These are phyloP conservation scores for Rhodotorula sp. DNA, from an alignment of 1,284 basidiomycete species.

Conservation along the genomic window DNA sequence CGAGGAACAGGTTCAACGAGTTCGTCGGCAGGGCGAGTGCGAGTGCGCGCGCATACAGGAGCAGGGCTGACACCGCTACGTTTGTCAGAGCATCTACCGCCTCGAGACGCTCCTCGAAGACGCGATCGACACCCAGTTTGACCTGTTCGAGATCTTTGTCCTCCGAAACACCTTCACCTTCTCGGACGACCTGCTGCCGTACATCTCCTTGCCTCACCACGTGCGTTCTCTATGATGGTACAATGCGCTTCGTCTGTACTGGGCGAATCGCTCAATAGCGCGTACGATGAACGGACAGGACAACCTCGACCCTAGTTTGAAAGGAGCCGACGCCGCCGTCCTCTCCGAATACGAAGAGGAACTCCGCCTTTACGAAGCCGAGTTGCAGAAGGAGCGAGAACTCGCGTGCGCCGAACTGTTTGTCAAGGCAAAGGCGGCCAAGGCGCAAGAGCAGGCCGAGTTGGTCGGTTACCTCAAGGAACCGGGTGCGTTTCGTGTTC, in stretches of 20 bases:
- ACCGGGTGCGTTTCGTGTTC: conserved; percentile 21
- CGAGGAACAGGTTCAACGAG: conserved; percentile 24
- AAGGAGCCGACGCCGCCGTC: conserved; percentile 21
- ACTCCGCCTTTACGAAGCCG: conserved; percentile 34
- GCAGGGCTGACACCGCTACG: neutral
- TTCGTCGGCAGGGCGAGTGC: neutral
- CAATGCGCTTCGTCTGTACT: neutral
- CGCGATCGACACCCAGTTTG: conserved; percentile 44
- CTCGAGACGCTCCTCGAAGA: conserved; percentile 44
- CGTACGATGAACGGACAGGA: conserved; percentile 5
- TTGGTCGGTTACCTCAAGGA: conserved; percentile 29
- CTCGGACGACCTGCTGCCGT: conserved; percentile 36
- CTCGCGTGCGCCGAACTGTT: conserved; percentile 31
- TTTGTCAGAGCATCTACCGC: conserved; percentile 38
- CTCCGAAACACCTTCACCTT: conserved; percentile 43
- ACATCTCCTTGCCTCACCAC: conserved; percentile 40
- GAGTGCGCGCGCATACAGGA: neutral
- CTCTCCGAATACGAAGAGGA: conserved; percentile 41
- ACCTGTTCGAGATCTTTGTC: conserved; percentile 44
- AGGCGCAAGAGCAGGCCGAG: conserved; percentile 16
- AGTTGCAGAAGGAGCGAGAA: conserved; percentile 33
- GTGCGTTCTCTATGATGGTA: neutral
- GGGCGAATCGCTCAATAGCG: too few species aligned
- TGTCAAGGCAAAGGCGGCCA: conserved; percentile 18
- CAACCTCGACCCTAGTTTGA: conserved; percentile 24